Evolutionary conservation across 2,329 filamentous ascomycete species (phyloP), one percentile per base, ranked within the genome.

Genomic region (Fusarium goolgardi): DNA sequence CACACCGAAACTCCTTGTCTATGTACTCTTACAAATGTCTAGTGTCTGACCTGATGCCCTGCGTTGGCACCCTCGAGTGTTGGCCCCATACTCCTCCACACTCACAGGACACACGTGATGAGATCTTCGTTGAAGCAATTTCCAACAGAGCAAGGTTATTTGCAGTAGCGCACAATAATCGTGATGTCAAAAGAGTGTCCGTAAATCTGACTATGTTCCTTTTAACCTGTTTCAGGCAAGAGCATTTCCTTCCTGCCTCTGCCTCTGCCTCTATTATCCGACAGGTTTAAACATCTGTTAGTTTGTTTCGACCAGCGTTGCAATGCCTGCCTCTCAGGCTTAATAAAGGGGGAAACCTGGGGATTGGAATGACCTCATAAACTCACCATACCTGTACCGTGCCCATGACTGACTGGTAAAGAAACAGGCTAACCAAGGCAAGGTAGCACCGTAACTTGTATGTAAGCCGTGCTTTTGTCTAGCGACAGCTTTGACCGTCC

Each of bases 111-210:
- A 65, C 70, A 73, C 69, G 70, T 74, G 71, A 73, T 65, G 58
- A 52, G 71, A 73, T 73, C 71, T 71, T 71, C 71, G 71, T 59
- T 64, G 64, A 39, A 64, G 53, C 53, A 73, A 73, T 73, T 73
- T 69, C 46, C 51, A 63, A 59, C 15, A 56, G 21, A 27, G 43
- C 62, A 69, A 69, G 61, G 65, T 66, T 57, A 63, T 55, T 44
- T 62, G 49, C 40, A 40, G 60, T 62, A 53, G 59, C 53, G 53
- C 29, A 59, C 40, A 40, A 51, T 20, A n/a, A 51, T 51, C 18
- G 23, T 35, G 47, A 51, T 51, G 45, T 31, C 29, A 46, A 53
- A 31, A 62, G 43, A 45, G 31, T 23, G 23, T 23, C 23, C 23
- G 23, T 23, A 39, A 46, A 51, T 50, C 55, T 65, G 60, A 55